These are phyloP conservation scores for Cytospora schulzeri DNA, from an alignment of 2,329 filamentous ascomycete species.

Conservation along the genomic window DNA sequence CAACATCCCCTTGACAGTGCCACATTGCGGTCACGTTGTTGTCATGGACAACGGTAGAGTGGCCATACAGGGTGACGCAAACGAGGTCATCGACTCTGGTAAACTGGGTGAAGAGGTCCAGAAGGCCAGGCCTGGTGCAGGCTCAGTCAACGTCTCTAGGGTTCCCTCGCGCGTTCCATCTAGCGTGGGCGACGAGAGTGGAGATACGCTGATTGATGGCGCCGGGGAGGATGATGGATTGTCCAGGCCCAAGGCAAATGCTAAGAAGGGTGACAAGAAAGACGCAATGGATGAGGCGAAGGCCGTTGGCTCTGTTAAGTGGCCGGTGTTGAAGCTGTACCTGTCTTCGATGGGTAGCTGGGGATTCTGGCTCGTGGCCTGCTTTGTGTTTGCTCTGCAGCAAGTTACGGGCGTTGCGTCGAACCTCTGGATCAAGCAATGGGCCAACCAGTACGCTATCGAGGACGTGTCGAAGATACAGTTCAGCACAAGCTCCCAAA, in stretches of 20 bases:
- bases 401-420: slow-evolving; percentile 85
- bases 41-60: slow-evolving; percentile 86
- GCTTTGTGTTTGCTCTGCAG: slow-evolving; percentile 75
- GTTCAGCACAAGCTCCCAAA: slow-evolving; percentile 42
- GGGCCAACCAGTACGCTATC: slow-evolving; percentile 85
- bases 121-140: slow-evolving; percentile 71
- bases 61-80: slow-evolving; percentile 71
- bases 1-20: slow-evolving; percentile 86
- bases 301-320: slow-evolving; percentile 83
- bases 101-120: slow-evolving; percentile 83
- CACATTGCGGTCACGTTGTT: slow-evolving; percentile 78
- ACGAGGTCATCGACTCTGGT: slow-evolving; percentile 82
- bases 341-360: slow-evolving; percentile 89
- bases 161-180: slow-evolving; percentile 79
- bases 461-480: slow-evolving; percentile 42
- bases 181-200: slow-evolving; percentile 66
- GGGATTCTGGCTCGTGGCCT: slow-evolving; percentile 88
- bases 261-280: slow-evolving; percentile 51
- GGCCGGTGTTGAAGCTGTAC: slow-evolving; percentile 84
- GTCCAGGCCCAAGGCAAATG: slow-evolving; percentile 45
- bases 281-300: slow-evolving; percentile 73
- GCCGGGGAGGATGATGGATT: slow-evolving; percentile 50
- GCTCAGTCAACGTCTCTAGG: slow-evolving; percentile 70
- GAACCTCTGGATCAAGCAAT: slow-evolving; percentile 92
- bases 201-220: slow-evolving; percentile 58